Conservation (phyloP, 495 filamentous ascomycete species). For the Podospora pseudopauciseta region DNA sequence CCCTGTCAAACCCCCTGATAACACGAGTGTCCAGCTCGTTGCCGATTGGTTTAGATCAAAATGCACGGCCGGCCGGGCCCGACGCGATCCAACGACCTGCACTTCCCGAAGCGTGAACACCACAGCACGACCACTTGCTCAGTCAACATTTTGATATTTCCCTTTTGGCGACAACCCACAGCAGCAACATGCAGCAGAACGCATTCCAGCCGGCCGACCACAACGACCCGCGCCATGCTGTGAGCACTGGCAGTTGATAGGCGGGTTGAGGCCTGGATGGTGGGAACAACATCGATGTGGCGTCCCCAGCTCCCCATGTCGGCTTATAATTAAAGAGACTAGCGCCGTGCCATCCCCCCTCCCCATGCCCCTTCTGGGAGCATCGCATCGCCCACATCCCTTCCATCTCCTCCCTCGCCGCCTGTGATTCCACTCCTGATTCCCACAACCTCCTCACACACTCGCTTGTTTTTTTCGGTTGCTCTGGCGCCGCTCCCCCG, state of each 20-base stretch:
- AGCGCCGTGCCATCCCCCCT: constrained; percentile 15
- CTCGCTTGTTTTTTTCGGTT: constrained; percentile 4
- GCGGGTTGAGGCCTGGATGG: too few species aligned
- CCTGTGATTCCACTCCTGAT: background rate
- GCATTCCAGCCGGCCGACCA: background rate
- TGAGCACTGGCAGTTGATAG: background rate
- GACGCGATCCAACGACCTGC: background rate
- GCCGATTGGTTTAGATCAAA: background rate
- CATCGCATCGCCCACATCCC: background rate
- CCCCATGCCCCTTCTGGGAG: background rate
- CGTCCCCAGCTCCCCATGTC: constrained; percentile 14
- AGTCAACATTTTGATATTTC: background rate
- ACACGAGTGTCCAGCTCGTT: background rate
- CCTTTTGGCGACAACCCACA: background rate
- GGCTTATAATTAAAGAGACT: constrained; percentile 12
- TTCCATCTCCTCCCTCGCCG: background rate
- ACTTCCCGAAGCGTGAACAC: background rate
- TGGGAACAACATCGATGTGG: background rate
- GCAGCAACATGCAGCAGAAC: too few species aligned
- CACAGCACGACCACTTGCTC: background rate
- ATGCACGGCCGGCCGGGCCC: background rate
- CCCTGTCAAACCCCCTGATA: background rate
- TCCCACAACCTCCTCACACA: constrained; percentile 1
- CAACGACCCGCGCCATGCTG: background rate
- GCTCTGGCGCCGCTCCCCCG: constrained; percentile 8